Percentiles rank a stretch among this genome's conserved stretches.
Conservation (phyloP, 1,139 yeast species). For the Suhomyces yuchorum region DNA sequence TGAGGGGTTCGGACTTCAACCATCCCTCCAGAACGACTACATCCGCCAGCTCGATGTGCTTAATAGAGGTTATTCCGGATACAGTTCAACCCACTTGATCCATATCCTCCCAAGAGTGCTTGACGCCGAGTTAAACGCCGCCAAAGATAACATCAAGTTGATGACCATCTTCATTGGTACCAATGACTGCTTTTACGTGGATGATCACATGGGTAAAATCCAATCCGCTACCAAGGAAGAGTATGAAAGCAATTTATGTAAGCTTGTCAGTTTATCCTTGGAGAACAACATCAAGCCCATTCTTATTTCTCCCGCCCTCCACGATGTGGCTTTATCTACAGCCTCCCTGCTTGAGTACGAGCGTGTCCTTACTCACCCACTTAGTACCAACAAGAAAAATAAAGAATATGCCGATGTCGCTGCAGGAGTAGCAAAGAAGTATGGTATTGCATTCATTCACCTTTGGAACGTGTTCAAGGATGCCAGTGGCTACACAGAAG, state of each 20-base stretch:
- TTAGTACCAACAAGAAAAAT: conserved; percentile 31
- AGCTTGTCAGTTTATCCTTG: conserved; percentile 41
- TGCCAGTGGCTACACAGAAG: conserved; percentile 23
- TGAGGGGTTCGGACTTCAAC: conserved; percentile 50
- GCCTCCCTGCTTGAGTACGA: conserved; percentile 9
- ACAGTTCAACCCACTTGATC: conserved; percentile 55
- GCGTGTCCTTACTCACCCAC: conserved; percentile 15
- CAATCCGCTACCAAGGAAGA: conserved; percentile 59
- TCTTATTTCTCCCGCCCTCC: conserved; percentile 65
- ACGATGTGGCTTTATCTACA: conserved; percentile 35
- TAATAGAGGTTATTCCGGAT: conserved; percentile 66
- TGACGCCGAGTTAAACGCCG: conserved; percentile 38
- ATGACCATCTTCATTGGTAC: conserved; percentile 73
- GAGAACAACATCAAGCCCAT: conserved; percentile 49
- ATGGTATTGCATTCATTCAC: conserved; percentile 54
- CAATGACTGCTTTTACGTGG: conserved; percentile 57
- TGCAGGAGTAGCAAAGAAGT: conserved; percentile 43
- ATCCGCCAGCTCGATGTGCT: conserved; percentile 56
- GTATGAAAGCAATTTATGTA: conserved; percentile 48
- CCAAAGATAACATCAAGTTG: conserved; percentile 33
- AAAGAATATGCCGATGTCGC: conserved; percentile 54
- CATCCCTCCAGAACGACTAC: conserved; percentile 52
- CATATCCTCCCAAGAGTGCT: conserved; percentile 50
- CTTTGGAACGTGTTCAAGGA: conserved; percentile 48
- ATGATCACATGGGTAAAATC: conserved; percentile 27